Evolutionary conservation across 208 protist species (phyloP).

Genomic region (Leishmania aethiopica): DNA sequence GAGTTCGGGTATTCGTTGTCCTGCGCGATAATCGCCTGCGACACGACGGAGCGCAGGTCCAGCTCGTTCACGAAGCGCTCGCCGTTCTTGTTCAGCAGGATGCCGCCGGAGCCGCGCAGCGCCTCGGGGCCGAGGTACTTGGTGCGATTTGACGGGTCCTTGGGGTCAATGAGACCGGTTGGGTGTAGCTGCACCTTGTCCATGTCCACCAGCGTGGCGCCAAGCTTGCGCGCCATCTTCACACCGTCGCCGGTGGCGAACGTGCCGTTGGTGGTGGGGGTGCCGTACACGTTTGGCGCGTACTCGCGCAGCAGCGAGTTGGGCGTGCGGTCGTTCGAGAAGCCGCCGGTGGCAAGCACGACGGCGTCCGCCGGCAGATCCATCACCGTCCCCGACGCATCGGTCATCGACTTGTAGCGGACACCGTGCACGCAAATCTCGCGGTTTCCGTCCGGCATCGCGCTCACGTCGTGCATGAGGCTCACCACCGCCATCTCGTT

Average conservation of each 20-base stretch:
- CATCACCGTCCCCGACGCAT: conserved; percentile 29
- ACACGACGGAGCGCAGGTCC: conserved; percentile 93
- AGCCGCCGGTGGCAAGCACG: conserved; percentile 91
- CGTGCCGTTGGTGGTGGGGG: conserved; percentile 92
- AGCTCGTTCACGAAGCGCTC: conserved; percentile 96
- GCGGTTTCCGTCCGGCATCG: conserved; percentile 41
- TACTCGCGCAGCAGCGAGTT: conserved; percentile 82
- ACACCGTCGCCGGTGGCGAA: conserved; percentile 87
- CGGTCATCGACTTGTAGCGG: conserved; percentile 34
- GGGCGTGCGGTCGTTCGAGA: conserved; percentile 56
- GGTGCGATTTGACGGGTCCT: conserved; percentile 78
- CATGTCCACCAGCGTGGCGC: conserved; percentile 90
- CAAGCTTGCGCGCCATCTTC: conserved; percentile 70
- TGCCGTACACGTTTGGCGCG: conserved; percentile 64
- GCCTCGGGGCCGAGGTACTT: conserved; percentile 97
- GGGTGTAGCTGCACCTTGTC: conserved; percentile 96
- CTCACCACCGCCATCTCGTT: conserved; percentile 37
- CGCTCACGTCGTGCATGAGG: conserved; percentile 39
- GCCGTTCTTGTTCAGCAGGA: conserved; percentile 93
- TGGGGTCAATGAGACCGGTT: conserved; percentile 95
- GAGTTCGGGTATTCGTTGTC: conserved; percentile 69
- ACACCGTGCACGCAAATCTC: conserved; percentile 62
- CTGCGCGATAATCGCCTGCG: conserved; percentile 84
- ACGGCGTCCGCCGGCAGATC: conserved; percentile 66
- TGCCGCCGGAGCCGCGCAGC: conserved; percentile 93